phyloP scores from a whole-genome alignment of 257 asterid genomes.

The Mitragyna speciosa region DNA sequence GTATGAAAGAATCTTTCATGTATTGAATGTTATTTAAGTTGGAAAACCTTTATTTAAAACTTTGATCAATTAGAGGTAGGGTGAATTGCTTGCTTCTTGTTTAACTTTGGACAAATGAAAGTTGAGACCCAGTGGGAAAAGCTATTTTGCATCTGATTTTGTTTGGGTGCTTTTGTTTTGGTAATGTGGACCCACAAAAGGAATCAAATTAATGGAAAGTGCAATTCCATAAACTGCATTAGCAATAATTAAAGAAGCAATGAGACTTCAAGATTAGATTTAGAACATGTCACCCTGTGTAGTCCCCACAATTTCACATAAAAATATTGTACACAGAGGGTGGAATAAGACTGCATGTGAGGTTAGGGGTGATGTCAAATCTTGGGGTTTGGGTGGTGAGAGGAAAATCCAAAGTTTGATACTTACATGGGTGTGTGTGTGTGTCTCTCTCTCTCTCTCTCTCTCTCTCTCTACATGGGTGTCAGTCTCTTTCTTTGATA shows the following conservation, averaged over 20 bases:
- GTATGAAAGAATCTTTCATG: too few relatives aligned
- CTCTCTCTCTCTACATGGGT: not conserved
- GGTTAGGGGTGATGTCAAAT: not conserved
- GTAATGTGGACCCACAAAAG: conserved; percentile 4
- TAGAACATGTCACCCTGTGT: not conserved
- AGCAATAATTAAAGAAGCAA: not conserved
- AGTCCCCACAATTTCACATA: not conserved
- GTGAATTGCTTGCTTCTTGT: not conserved
- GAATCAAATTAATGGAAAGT: conserved; percentile 19
- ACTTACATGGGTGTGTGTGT: too few relatives aligned
- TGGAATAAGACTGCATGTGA: conserved; percentile 3
- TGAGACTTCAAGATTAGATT: not conserved
- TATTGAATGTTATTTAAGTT: not conserved
- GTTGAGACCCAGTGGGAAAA: not conserved
- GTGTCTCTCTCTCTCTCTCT: not conserved
- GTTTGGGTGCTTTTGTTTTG: not conserved
- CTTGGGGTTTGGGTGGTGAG: not conserved
- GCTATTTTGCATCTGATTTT: not conserved
- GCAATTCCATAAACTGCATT: conserved; percentile 2
- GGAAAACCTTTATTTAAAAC: not conserved
- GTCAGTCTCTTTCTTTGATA: not conserved
- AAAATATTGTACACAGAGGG: too few relatives aligned
- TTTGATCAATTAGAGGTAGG: not conserved
- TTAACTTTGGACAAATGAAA: not conserved
- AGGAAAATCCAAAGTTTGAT: not conserved